Evolutionary conservation across 2,329 filamentous ascomycete species (phyloP), one percentile per base, ranked within the genome.

Genomic region (Orbilia ellipsospora): DNA sequence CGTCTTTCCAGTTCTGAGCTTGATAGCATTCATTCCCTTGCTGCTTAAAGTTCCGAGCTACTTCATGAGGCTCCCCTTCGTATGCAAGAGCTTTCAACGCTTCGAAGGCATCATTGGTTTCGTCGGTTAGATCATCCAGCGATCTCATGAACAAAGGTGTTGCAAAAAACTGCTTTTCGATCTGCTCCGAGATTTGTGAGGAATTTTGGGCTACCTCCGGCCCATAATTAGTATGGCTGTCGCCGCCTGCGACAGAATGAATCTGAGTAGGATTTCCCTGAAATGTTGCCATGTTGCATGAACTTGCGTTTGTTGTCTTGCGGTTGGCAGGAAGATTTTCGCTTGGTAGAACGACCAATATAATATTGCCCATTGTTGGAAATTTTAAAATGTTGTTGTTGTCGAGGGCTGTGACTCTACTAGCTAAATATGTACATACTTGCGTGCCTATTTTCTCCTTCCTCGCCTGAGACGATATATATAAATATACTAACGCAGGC

Each of bases 81-180:
- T 97, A 97, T 31, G 93, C 92, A 45, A 99, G 85, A 0, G 95
- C 94, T 81, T 92, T 91, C 74, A 99, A 86, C 0, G 95, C 96
- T 79, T 96, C 93, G 0, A 97, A 85, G 16, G 78, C 77, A 16
- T 72, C 26, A 28, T 78, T 79, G 3, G 61, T 54, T 16, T 77
- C 78, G 78, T 92, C 89, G 77, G 90, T 86, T 80, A 97, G 97
- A 78, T 96, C 91, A 79, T 92, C 92, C 40, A 97, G 86, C 78
- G 92, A 90, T 31, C 93, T 98, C 95, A 99, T 99, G 86, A 99
- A 99, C 44, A 99, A 87, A 5, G 95, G 95, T 56, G 87, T 86
- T 78, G 89, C 23, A 16, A 59, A 64, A 15, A 74, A 18, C 16
- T 63, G 50, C 7, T 67, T 61, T 26, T 50, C 42, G 18, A 16